Evolutionary conservation across 495 filamentous ascomycete species (phyloP).

Genomic region (Penicillium lividum): DNA sequence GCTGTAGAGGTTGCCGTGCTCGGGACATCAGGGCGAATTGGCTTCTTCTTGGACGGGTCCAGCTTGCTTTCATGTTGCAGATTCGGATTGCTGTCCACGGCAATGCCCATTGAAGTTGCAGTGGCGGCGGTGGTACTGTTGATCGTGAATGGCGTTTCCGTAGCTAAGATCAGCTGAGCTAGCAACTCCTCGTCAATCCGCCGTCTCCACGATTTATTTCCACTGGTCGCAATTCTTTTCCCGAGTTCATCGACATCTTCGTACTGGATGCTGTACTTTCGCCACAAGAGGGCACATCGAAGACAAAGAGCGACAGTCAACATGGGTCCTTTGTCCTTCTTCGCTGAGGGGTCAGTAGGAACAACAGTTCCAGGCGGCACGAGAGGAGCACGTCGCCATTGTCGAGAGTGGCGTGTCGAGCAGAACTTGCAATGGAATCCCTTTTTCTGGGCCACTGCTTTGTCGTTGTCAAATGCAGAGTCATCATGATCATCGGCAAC

Average conservation of each 20-base stretch:
- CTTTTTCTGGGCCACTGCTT: slow-evolving; percentile 74
- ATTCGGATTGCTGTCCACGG: slow-evolving; percentile 42
- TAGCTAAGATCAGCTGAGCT: slow-evolving; percentile 68
- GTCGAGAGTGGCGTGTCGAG: slow-evolving; percentile 69
- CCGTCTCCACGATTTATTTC: slow-evolving; percentile 83
- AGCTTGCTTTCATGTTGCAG: slow-evolving; percentile 44
- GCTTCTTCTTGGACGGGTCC: slow-evolving; percentile 59
- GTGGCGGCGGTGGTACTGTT: slow-evolving; percentile 47
- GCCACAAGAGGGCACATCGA: slow-evolving; percentile 88
- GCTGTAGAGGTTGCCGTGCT: slow-evolving; percentile 48
- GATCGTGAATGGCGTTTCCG: slow-evolving; percentile 49
- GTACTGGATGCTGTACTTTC: slow-evolving; percentile 93
- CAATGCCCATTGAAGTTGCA: slow-evolving; percentile 46
- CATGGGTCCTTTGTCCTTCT: slow-evolving; percentile 72
- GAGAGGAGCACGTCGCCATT: slow-evolving; percentile 89
- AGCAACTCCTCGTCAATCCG: slow-evolving; percentile 89
- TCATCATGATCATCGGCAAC: slow-evolving; percentile 93
- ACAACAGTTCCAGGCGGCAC: slow-evolving; percentile 69
- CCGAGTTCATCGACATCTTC: slow-evolving; percentile 92
- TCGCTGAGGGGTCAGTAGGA: slow-evolving; percentile 63
- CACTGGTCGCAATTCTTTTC: slow-evolving; percentile 81
- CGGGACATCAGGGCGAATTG: slow-evolving; percentile 52
- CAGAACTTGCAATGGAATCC: slow-evolving; percentile 97
- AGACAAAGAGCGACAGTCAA: slow-evolving; percentile 83
- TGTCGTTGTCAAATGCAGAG: slow-evolving; percentile 92